A percentile compares a stretch with the other conserved stretches of the same genome.
These are phyloP conservation scores for Apophysomyces sp. DNA, from an alignment of 371 early-diverging fungal genomes.

Conservation along the genomic window DNA sequence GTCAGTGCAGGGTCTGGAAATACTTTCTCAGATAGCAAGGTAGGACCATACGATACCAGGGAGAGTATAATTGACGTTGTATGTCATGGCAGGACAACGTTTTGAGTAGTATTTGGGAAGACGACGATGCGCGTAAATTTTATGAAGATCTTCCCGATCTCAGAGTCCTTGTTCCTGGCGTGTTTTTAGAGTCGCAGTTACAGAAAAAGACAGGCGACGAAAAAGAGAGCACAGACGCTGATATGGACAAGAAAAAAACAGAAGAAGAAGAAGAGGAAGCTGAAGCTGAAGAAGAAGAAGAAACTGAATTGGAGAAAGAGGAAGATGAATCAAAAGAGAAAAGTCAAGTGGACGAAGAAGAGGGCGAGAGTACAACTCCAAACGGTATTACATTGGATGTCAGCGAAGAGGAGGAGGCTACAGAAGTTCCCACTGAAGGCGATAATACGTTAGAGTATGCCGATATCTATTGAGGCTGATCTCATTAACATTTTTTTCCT, in stretches of 20 bases:
- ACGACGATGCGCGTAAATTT: conserved; percentile 83
- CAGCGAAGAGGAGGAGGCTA: conserved; percentile 16
- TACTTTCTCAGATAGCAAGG: conserved; percentile 46
- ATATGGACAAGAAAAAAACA: conserved; percentile 14
- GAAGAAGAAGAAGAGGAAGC: conserved; percentile 9
- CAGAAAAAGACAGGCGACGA: conserved; percentile 33
- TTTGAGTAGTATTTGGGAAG: conserved; percentile 79
- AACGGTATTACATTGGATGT: conserved; percentile 6
- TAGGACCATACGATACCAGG: conserved; percentile 9
- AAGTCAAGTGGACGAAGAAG: conserved; percentile 18
- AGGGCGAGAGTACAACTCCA: conserved; percentile 8
- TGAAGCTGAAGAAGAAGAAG: conserved; percentile 10
- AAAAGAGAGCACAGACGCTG: conserved; percentile 7
- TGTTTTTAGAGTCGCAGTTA: conserved; percentile 63
- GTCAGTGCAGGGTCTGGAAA: conserved; percentile 39
- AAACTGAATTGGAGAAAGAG: conserved; percentile 19
- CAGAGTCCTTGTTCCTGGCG: conserved; percentile 72
- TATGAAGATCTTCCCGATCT: conserved; percentile 83
- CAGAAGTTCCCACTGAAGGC: conserved; percentile 17
- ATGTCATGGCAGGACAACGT: conserved; percentile 30
- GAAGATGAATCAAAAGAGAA: conserved; percentile 20
- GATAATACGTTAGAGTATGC: conserved; percentile 39
- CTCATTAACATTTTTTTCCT: neutral
- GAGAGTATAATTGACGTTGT: neutral
- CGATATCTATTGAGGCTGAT: neutral